Evolutionary conservation across 805 yeast species (phyloP).

Genomic region (Sugiyamaella valdiviana): DNA sequence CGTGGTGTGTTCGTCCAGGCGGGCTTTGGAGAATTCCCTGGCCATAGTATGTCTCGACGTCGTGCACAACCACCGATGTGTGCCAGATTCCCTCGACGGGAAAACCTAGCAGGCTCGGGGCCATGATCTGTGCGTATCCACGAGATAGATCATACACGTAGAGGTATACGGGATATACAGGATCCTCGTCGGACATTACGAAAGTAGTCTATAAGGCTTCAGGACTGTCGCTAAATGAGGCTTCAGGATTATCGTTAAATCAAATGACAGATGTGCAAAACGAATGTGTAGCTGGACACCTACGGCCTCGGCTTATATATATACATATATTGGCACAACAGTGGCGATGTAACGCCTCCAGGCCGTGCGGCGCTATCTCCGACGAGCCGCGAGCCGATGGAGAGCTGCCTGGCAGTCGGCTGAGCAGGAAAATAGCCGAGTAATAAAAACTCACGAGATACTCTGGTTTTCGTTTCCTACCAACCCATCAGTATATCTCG

Average conservation of each 20-base stretch:
- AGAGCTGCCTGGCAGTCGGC: too few relatives aligned
- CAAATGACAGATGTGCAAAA: not conserved
- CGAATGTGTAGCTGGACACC: not conserved
- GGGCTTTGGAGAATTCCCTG: slow-evolving; percentile 45
- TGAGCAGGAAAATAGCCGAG: too few relatives aligned
- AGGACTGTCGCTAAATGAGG: too few relatives aligned
- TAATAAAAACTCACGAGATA: too few relatives aligned
- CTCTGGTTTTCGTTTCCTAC: too few relatives aligned
- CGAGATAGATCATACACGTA: slow-evolving; percentile 59
- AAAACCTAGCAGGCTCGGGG: slow-evolving; percentile 47
- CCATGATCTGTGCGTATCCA: slow-evolving; percentile 51
- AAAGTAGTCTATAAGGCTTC: not conserved
- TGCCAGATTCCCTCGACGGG: slow-evolving; percentile 61
- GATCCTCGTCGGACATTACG: slow-evolving; percentile 12
- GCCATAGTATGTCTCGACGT: slow-evolving; percentile 54
- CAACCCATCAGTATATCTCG: too few relatives aligned
- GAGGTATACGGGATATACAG: slow-evolving; percentile 39
- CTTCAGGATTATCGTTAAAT: too few relatives aligned
- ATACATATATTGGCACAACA: not conserved
- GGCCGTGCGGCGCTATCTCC: too few relatives aligned
- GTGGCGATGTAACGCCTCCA: too few relatives aligned
- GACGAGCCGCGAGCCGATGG: too few relatives aligned
- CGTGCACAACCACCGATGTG: slow-evolving; percentile 47
- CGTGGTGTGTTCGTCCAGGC: slow-evolving; percentile 56
- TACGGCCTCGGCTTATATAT: not conserved